These are phyloP conservation scores for Phytomonas francai DNA, from an alignment of 208 protist species.

Conservation along the genomic window DNA sequence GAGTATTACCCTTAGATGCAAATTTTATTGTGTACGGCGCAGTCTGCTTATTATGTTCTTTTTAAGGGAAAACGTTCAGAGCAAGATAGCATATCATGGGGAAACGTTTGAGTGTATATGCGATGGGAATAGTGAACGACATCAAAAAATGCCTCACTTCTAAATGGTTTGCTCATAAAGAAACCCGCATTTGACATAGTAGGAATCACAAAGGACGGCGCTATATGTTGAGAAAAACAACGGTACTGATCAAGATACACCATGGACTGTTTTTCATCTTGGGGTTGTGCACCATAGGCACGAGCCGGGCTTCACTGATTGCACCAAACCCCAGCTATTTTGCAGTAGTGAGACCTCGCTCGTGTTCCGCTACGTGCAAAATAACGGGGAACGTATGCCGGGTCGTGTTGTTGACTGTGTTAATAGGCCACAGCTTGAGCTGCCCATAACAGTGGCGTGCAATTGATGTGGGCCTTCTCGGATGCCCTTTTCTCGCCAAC, in stretches of 20 bases:
- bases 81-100: no score
- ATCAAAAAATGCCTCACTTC: no score
- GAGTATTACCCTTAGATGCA: no score
- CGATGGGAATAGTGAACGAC: no score
- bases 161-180: not conserved
- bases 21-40: no score
- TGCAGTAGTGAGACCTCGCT: not conserved
- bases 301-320: not conserved
- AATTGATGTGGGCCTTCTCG: not conserved
- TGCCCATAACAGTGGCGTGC: not conserved
- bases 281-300: not conserved
- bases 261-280: not conserved
- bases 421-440: not conserved
- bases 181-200: not conserved
- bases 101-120: no score
- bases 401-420: not conserved
- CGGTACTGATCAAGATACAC: not conserved
- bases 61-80: no score
- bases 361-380: not conserved
- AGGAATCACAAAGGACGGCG: not conserved
- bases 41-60: no score
- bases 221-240: not conserved
- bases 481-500: not conserved
- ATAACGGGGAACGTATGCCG: not conserved
- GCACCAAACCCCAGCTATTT: not conserved